Conservation (phyloP, 805 yeast genomes). For the Kazachstania martiniae region DNA sequence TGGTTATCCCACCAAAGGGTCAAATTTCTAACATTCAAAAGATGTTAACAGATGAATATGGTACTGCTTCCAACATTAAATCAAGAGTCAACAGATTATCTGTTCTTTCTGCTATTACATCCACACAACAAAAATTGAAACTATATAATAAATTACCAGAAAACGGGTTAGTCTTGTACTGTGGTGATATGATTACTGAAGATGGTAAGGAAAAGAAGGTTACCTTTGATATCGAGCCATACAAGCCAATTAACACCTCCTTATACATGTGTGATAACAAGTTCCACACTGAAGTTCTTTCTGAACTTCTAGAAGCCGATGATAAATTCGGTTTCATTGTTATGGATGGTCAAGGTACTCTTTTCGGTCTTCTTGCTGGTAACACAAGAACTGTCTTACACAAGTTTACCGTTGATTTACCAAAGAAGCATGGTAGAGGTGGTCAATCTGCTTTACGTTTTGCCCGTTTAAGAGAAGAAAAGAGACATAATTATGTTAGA, state of each 20-base stretch:
- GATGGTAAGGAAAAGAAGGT: conserved; percentile 97
- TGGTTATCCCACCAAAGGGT: conserved; percentile 90
- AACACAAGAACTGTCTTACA: conserved; percentile 94
- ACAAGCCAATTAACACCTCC: conserved; percentile 98
- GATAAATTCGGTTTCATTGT: conserved; percentile 95
- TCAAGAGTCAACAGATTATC: conserved; percentile 95
- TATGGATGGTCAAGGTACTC: conserved; percentile 99
- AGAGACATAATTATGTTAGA: conserved; percentile 96
- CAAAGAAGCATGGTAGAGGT: conserved; percentile 99
- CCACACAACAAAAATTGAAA: conserved; percentile 94
- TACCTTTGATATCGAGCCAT: conserved; percentile 96
- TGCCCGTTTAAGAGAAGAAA: conserved; percentile 96
- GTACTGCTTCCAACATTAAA: conserved; percentile 96
- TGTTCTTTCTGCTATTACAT: conserved; percentile 91
- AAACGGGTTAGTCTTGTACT: conserved; percentile 90
- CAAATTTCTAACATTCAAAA: conserved; percentile 82
- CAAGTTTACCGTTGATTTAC: conserved; percentile 93
- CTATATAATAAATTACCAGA: conserved; percentile 82
- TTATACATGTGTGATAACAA: conserved; percentile 93
- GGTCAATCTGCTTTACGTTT: conserved; percentile 99
- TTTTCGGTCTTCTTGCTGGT: conserved; percentile 92
- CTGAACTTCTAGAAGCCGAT: conserved; percentile 89
- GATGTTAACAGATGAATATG: conserved; percentile 95
- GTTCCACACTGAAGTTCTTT: conserved; percentile 93
- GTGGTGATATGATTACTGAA: conserved; percentile 96